Evolutionary conservation across 208 protist species (phyloP).

Genomic region (Acanthamoeba lenticulata): DNA sequence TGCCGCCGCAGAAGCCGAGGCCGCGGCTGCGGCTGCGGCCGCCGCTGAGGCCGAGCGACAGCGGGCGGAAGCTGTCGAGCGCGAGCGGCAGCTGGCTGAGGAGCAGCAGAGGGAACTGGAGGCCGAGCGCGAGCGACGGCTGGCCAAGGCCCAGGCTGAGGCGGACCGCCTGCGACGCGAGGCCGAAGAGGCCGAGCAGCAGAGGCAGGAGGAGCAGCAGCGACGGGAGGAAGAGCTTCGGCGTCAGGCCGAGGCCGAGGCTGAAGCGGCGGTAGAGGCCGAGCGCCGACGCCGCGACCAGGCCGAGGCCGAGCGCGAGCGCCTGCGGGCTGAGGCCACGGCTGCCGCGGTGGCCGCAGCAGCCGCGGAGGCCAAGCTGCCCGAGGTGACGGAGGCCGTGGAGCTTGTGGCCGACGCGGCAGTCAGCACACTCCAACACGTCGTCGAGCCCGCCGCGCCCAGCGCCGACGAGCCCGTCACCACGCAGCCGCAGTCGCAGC

Average conservation of each 20-base stretch:
- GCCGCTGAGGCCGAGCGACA: background rate
- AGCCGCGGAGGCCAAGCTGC: background rate
- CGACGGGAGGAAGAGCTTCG: slow-evolving; percentile 2
- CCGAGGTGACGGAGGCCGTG: background rate
- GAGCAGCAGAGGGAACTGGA: background rate
- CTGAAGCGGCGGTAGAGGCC: background rate
- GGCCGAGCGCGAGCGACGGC: background rate
- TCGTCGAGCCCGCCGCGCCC: background rate
- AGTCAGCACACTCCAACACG: too few species aligned
- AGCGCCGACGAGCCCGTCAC: background rate
- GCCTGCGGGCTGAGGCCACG: background rate
- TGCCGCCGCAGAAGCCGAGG: background rate
- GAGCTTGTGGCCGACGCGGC: background rate
- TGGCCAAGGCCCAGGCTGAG: slow-evolving; percentile 36
- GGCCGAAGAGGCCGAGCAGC: background rate
- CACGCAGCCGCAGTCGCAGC: background rate
- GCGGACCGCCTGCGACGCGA: background rate
- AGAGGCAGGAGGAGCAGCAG: background rate
- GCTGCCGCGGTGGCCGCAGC: background rate
- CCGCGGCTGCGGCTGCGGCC: background rate
- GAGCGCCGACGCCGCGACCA: background rate
- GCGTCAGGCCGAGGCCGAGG: background rate
- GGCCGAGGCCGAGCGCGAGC: background rate
- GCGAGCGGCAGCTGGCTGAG: background rate
- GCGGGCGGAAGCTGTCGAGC: background rate